Base-by-base conservation (phyloP, 208 protist species). In the Leishmania martiniquensis region DNA sequence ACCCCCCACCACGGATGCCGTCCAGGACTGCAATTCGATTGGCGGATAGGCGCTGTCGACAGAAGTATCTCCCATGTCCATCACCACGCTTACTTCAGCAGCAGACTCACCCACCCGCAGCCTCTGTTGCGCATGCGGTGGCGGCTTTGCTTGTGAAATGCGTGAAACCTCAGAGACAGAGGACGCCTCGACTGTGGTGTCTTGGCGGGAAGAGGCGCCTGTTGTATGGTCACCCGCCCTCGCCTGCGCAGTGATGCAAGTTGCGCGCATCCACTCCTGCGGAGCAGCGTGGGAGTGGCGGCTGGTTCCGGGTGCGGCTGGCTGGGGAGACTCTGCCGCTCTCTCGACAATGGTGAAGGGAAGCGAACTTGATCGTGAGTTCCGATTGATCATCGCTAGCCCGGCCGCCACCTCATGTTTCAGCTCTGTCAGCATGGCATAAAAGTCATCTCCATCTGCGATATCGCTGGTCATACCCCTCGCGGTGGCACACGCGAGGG, bases 41-140 rank as follows among this genome's bases (percentile, higher is more conserved):
- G 51, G 51, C 34, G 80, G 80, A 51, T 84, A 84, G 59, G 73
- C 57, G 54, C 80, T 84, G 7, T 84, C 75, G 1, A 84, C 71
- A 22, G 80, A 84, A 20, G 80, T 84, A 62, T 84, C 80, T 0
- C 80, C 80, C 80, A 84, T 84, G 75, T 84, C 80, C 29, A 84
- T 71, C 44, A 84, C 80, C 22, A 74, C 70, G 49, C 29, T 63
- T n/a, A 52, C 29, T 22, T 59, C 68, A 42, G 47, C 44, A 3
- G 17, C 45, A 57, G 70, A 45, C 9, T 42, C 20, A 22, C 34
- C 52, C 51, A 57, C 32, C 25, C 32, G 49, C 45, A n/a, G 32
- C 52, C 4, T n/a, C 70, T 37, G 70, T 12, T 54, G 70, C 34
- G 52, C 12, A 37, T 32, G 70, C 37, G 52, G 52, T 42, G 70